Base-by-base conservation (phyloP, 768 basidiomycete genomes). In the Boletus pseudopeckii region DNA sequence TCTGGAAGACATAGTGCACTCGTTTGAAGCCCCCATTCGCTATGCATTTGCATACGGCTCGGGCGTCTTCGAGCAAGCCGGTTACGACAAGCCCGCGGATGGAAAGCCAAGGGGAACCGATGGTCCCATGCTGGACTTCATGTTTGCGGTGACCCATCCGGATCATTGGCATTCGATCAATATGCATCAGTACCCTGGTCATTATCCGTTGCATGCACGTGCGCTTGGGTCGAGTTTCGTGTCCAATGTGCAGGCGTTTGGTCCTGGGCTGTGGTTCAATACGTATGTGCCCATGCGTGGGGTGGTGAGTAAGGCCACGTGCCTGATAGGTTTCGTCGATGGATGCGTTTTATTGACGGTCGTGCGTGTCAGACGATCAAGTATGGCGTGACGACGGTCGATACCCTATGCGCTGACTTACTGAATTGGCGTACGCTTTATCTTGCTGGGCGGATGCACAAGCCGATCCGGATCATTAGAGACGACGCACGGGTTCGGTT, bases 11-110 rank as follows among this genome's bases (percentile, higher is more conserved):
- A 86, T 98, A 52, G 86, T 97, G 33, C 74, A 75, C 14, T 78
- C 83, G 45, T 96, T 98, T 64, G 80, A 92, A 39, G 91, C 92
- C 0, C 95, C 95, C 10, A 90, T 98, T 45, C 86, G 95, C 20
- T 98, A 96, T 76, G 97, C 95, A 1, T 94, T 98, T 66, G 97
- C 97, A 0, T 99, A 98, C 66, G 97, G 97, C 13, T 92, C 89
- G 3, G 97, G 96, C 0, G 94, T 98, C 2, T 97, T 97, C 62
- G 84, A 90, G 64, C 97, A 99, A 71, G 85, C 86, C 50, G 91
- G 95, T 17, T 90, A 95, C 61, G 58, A 63, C 54, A 56, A 67
- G 33, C 57, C 70, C 54, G n/a, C 42, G 0, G 52, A 50, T n/a
- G 62, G 64, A 18, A 62, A 60, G 28, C 62, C 59, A 45, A 64